Conservation (phyloP, 2,329 filamentous ascomycete species). For the Colletotrichum sp. region DNA sequence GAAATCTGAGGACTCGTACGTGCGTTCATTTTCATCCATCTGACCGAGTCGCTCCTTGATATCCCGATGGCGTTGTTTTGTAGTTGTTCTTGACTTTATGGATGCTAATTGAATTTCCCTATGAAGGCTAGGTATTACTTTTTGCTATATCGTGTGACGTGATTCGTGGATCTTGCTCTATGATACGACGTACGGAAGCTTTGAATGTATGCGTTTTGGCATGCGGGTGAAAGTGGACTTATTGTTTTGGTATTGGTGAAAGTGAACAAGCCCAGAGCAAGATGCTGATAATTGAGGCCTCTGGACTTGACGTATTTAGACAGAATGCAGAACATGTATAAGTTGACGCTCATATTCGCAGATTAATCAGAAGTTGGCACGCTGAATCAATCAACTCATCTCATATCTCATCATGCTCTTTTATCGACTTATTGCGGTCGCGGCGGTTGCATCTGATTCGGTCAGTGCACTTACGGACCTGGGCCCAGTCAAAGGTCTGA, state of each 20-base stretch:
- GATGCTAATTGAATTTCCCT: rapidly evolving
- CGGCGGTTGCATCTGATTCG: neutral
- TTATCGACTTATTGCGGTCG: neutral
- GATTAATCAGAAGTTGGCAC: neutral
- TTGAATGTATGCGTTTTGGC: neutral
- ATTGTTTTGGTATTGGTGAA: neutral
- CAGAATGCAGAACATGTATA: neutral
- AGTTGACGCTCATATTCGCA: neutral
- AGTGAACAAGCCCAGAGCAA: rapidly evolving
- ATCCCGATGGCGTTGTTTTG: neutral
- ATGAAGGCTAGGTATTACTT: neutral
- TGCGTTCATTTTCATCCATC: neutral
- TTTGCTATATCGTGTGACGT: rapidly evolving
- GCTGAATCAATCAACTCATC: neutral
- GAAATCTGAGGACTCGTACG: neutral
- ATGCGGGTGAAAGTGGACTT: neutral
- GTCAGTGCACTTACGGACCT: neutral
- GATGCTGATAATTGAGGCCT: neutral
- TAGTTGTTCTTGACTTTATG: neutral
- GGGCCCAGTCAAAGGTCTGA: neutral
- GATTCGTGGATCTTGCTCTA: neutral
- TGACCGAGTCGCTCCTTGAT: neutral
- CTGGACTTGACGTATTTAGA: neutral
- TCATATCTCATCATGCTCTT: neutral
- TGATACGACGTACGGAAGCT: rapidly evolving